A percentile compares a stretch with the other conserved stretches of the same genome.
Conservation (phyloP, 345 rosid species). For the Syzygium grande region DNA sequence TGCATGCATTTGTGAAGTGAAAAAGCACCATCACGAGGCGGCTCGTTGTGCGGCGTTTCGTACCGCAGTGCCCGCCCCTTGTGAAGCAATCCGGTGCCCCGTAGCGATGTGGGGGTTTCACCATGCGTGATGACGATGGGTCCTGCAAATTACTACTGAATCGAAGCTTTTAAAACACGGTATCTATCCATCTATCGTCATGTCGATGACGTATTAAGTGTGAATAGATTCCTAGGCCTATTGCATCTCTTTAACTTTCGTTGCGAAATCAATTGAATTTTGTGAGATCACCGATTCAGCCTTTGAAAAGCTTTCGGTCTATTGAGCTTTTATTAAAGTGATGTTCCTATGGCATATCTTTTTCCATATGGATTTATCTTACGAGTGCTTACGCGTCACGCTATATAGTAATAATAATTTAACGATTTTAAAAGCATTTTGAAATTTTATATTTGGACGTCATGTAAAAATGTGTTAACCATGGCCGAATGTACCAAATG, state of each 20-base stretch:
- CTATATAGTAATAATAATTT: too few species aligned
- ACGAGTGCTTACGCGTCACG: not conserved
- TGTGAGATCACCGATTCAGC: too few species aligned
- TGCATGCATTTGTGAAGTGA: not conserved
- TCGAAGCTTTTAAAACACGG: not conserved
- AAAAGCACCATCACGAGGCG: not conserved
- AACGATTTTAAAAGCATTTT: too few species aligned
- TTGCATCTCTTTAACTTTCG: too few species aligned
- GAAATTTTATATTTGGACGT: not conserved
- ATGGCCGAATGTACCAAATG: not conserved
- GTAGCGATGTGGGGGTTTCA: not conserved
- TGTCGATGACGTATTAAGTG: not conserved
- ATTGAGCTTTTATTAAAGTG: not conserved
- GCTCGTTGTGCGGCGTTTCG: too few species aligned
- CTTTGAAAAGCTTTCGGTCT: not conserved
- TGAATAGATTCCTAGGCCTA: too few species aligned
- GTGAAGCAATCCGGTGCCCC: not conserved
- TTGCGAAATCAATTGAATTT: too few species aligned
- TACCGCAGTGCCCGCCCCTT: not conserved
- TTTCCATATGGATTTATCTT: too few species aligned
- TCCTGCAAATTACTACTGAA: not conserved
- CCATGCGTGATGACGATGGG: not conserved
- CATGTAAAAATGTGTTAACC: not conserved
- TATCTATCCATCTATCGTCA: too few species aligned
- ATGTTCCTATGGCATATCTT: not conserved